Base-by-base conservation (phyloP, 2,329 filamentous ascomycete species). In the Colletotrichum abscissum region DNA sequence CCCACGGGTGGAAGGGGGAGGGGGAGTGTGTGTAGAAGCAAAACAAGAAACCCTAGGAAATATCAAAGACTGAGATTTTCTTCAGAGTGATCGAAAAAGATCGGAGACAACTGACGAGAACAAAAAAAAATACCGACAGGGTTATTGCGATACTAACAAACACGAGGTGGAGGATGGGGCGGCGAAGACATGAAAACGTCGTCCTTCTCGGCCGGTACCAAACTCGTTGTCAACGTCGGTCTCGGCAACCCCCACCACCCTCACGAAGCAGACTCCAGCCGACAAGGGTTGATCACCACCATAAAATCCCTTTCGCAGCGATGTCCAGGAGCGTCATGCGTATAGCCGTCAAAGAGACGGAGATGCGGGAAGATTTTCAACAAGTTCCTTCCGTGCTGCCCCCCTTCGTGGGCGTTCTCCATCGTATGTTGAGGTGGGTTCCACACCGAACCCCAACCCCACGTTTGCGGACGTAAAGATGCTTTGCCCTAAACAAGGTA, bases 131-230 rank as follows among this genome's bases (percentile, higher is more conserved):
- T 4, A 55, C 11, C 14, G 55, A 56, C 49, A 38, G 26, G 46
- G 62, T 24, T 19, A 11, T 24, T n/a, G 33, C 2, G 1, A 12
- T 33, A 3, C 42, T n/a, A 49, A 49, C 8, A 3, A 49, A 16
- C n/a, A 9, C 6, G 14, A 33, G 11, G 63, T 16, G 5, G 30
- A 28, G 16, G 56, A 46, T 8, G 22, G 30, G 58, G 58, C 33
- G 58, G 49, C 66, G 49, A 69, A 64, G 67, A 63, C 67, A 69
- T 69, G 67, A 69, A 63, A 55, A 68, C 46, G 46, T 68, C 65
- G 30, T 33, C 46, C 46, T 35, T 35, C 58, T 46, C 35, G 30
- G 26, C 42, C 28, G 28, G 62, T 70, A 59, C 24, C 22, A 35
- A 28, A n/a, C 42, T 70, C 33, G 28, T 66, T 60, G 16, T 49